phyloP scores from a whole-genome alignment of 1,139 yeast genomes.

The Blastobotrys apis region DNA sequence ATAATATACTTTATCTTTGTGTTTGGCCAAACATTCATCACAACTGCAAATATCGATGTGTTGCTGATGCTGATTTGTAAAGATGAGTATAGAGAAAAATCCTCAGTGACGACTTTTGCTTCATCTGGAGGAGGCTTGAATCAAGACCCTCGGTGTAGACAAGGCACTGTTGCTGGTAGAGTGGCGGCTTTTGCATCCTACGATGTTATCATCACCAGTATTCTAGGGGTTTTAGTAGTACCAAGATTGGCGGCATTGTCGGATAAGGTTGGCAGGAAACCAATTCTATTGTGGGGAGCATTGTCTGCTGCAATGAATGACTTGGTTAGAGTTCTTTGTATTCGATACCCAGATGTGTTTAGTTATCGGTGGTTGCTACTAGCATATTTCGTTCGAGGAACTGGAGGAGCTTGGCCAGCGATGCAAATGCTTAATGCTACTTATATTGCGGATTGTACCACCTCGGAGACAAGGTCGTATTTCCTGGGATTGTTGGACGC shows the following conservation, averaged over 20 bases:
- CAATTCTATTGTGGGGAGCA: constrained; percentile 40
- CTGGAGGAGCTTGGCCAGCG: constrained; percentile 54
- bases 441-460: constrained; percentile 62
- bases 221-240: constrained; percentile 24
- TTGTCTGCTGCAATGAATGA: constrained; percentile 30
- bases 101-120: background rate
- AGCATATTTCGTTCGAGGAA: constrained; percentile 43
- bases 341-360: constrained; percentile 30
- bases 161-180: constrained; percentile 23
- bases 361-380: constrained; percentile 38
- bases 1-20: constrained; percentile 6
- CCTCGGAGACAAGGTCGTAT: constrained; percentile 50
- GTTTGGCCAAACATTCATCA: constrained; percentile 8
- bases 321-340: constrained; percentile 25
- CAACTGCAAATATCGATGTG: constrained; percentile 9
- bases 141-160: constrained; percentile 27
- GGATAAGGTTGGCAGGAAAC: constrained; percentile 60
- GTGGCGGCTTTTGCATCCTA: constrained; percentile 29
- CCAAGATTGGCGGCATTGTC: constrained; percentile 54
- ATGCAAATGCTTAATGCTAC: constrained; percentile 52
- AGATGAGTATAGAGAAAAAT: constrained; percentile 6
- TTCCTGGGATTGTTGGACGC: constrained; percentile 57
- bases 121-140: background rate
- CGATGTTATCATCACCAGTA: constrained; percentile 22
- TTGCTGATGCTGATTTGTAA: constrained; percentile 10